phyloP scores from a whole-genome alignment of 192 early-diverging fungal species.

The Coemansia asiatica region DNA sequence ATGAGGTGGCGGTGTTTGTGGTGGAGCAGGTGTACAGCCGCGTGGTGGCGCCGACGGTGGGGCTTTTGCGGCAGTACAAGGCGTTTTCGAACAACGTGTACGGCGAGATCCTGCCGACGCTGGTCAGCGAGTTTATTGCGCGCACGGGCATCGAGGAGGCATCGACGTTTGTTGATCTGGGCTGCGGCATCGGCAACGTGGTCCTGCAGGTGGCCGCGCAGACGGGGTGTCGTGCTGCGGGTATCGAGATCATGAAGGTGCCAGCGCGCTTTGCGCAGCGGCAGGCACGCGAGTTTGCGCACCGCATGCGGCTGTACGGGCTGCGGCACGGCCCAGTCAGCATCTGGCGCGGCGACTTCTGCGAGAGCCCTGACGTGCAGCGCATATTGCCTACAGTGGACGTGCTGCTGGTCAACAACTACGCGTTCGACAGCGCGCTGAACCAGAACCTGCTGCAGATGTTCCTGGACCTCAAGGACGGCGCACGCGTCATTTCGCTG shows the following conservation, averaged over 20 bases:
- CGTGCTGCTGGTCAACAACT: slow-evolving; percentile 96
- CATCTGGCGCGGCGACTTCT: slow-evolving; percentile 82
- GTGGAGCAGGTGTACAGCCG: slow-evolving; percentile 88
- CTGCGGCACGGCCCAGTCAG: slow-evolving; percentile 62
- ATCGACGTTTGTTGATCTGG: slow-evolving; percentile 89
- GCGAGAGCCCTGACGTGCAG: slow-evolving; percentile 68
- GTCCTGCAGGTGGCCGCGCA: slow-evolving; percentile 94
- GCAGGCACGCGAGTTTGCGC: slow-evolving; percentile 81
- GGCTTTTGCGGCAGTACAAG: slow-evolving; percentile 74
- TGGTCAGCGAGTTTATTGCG: slow-evolving; percentile 83
- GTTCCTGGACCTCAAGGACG: slow-evolving; percentile 92
- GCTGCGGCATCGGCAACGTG: slow-evolving; percentile 94
- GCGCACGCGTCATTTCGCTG: slow-evolving; percentile 81
- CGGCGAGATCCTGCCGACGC: slow-evolving; percentile 84
- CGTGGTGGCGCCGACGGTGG: slow-evolving; percentile 75
- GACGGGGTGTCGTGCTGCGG: slow-evolving; percentile 75
- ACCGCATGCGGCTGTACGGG: slow-evolving; percentile 72
- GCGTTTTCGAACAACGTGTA: slow-evolving; percentile 95
- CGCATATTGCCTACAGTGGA: slow-evolving; percentile 76
- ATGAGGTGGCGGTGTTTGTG: slow-evolving; percentile 78
- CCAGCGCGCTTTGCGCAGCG: slow-evolving; percentile 75
- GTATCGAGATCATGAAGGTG: slow-evolving; percentile 90
- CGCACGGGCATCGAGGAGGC: slow-evolving; percentile 62
- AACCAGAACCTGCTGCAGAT: slow-evolving; percentile 81
- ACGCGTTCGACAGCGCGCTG: slow-evolving; percentile 81